Percentiles rank a stretch among this genome's conserved stretches.
Conservation (phyloP, 2,329 filamentous ascomycete genomes). For the Aspergillus pseudoviridinutans region DNA sequence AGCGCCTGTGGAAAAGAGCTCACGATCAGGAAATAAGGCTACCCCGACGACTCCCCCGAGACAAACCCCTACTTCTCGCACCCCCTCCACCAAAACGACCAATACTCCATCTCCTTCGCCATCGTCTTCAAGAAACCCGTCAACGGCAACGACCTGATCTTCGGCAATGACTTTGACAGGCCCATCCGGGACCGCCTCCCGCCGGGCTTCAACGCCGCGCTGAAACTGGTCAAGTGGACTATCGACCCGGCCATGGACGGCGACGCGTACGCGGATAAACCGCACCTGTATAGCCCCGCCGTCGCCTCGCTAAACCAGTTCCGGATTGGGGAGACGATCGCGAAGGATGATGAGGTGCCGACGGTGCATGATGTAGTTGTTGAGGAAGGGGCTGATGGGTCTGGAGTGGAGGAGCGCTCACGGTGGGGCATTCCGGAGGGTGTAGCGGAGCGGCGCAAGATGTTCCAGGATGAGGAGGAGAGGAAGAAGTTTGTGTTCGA, state of each 20-base stretch:
- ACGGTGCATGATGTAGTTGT: conserved; percentile 52
- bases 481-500: conserved; percentile 60
- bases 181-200: conserved; percentile 84
- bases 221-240: conserved; percentile 82
- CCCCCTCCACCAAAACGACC: conserved; percentile 67
- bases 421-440: conserved; percentile 50
- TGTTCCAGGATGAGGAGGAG: conserved; percentile 55
- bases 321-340: conserved; percentile 54
- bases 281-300: conserved; percentile 80
- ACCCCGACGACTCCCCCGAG: conserved; percentile 65
- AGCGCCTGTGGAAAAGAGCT: neutral
- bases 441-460: conserved; percentile 55
- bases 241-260: conserved; percentile 89
- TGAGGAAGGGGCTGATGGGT: conserved; percentile 62
- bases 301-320: conserved; percentile 76
- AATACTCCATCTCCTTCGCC: conserved; percentile 78
- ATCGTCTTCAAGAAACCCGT: conserved; percentile 70
- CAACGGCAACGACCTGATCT: conserved; percentile 70
- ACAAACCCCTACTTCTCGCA: conserved; percentile 75
- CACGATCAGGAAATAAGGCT: conserved; percentile 44
- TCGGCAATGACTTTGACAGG: conserved; percentile 92
- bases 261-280: conserved; percentile 80
- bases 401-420: conserved; percentile 44
- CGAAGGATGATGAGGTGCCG: conserved; percentile 25
- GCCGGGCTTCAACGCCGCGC: conserved; percentile 77